Percentiles rank a stretch among this genome's conserved stretches.
These are phyloP conservation scores for Candida ovalis DNA, from an alignment of 805 yeast species.

Conservation along the genomic window DNA sequence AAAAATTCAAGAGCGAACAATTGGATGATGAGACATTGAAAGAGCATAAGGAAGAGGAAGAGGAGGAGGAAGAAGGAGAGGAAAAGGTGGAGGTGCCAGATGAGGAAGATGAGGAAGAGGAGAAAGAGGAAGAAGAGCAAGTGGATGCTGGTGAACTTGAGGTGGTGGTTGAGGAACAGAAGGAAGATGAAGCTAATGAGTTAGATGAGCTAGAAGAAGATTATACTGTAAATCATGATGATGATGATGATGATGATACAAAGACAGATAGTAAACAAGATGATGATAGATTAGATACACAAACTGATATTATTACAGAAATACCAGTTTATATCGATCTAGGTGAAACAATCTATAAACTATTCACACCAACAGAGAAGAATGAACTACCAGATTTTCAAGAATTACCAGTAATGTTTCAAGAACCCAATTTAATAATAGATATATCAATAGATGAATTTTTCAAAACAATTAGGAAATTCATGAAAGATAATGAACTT, in stretches of 20 bases:
- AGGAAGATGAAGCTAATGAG: neutral
- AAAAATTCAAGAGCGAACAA: neutral
- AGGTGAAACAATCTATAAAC: slow-evolving; percentile 25
- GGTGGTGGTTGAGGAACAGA: slow-evolving; percentile 15
- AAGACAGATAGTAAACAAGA: too few species aligned
- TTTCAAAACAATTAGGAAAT: slow-evolving; percentile 10
- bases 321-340: slow-evolving; percentile 28
- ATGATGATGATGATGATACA: slow-evolving; percentile 1
- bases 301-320: neutral
- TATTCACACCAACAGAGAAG: slow-evolving; percentile 16
- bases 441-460: slow-evolving; percentile 6
- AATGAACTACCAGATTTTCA: slow-evolving; percentile 24
- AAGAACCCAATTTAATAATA: slow-evolving; percentile 9
- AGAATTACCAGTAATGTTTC: slow-evolving; percentile 21
- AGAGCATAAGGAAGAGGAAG: neutral
- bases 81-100: slow-evolving; percentile 6
- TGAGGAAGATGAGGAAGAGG: slow-evolving; percentile 17
- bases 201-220: too few species aligned
- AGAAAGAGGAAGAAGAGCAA: slow-evolving; percentile 16
- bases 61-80: neutral
- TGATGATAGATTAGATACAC: too few species aligned
- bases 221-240: too few species aligned
- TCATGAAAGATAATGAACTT: slow-evolving; percentile 5
- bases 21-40: neutral
- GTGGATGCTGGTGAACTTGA: slow-evolving; percentile 2